Percentiles rank a stretch among this genome's conserved stretches.
phyloP scores from a whole-genome alignment of 2,329 filamentous ascomycete species.

The Metarhizium guizhouense region DNA sequence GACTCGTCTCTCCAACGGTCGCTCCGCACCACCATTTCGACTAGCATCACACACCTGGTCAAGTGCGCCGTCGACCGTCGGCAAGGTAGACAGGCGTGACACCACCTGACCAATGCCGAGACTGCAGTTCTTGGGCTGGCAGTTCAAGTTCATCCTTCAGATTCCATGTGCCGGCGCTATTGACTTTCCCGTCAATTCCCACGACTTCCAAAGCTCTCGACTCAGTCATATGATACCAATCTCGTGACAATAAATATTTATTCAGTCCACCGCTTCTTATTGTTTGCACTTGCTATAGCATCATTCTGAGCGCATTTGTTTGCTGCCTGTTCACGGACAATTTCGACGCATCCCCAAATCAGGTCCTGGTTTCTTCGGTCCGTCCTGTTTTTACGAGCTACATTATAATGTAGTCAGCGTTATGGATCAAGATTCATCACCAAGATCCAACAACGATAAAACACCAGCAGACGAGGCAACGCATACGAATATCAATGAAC shows the following conservation, averaged over 20 bases:
- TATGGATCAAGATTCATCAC: not conserved
- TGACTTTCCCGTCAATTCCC: not conserved
- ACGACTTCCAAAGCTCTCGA: not conserved
- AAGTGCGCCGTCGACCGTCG: not conserved
- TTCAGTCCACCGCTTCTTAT: no score
- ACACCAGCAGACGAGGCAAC: not conserved
- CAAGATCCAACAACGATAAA: not conserved
- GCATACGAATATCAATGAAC: not conserved
- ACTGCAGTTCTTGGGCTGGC: constrained; percentile 2
- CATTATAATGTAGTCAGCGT: not conserved
- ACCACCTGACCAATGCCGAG: constrained; percentile 3
- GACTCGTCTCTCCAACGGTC: not conserved
- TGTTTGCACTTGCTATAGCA: not conserved
- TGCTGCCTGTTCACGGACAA: not conserved
- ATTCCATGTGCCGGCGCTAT: not conserved
- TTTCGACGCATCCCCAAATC: not conserved
- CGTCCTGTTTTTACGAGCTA: not conserved
- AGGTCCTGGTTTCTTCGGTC: no score
- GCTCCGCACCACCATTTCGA: constrained; percentile 1
- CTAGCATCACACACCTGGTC: not conserved
- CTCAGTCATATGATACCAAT: not conserved
- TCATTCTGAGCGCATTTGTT: not conserved
- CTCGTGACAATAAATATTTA: not conserved
- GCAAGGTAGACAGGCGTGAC: not conserved
- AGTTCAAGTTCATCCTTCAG: not conserved